Evolutionary conservation across 306 rosid species (phyloP).

Genomic region (Boehmeria nivea): DNA sequence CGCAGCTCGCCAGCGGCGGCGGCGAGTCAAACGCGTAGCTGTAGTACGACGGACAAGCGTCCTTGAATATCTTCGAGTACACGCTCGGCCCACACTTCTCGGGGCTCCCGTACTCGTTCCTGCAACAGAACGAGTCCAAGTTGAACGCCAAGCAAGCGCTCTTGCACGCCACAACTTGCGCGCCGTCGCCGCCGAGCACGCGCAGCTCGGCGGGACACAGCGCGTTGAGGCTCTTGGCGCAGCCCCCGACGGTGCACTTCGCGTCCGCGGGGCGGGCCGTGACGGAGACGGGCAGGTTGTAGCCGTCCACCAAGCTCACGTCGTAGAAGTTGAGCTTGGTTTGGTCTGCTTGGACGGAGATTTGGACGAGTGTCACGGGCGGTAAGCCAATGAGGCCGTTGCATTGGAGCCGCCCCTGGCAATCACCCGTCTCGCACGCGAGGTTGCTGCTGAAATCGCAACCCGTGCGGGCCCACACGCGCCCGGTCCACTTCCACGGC

Average conservation of each 20-base stretch:
- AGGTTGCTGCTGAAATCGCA: slow-evolving; percentile 49
- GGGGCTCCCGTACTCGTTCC: slow-evolving; percentile 56
- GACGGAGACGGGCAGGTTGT: slow-evolving; percentile 57
- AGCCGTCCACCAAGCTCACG: slow-evolving; percentile 83
- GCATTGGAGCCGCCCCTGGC: slow-evolving; percentile 71
- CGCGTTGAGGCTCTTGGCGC: slow-evolving; percentile 47
- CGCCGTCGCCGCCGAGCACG: slow-evolving; percentile 39
- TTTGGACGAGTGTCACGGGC: slow-evolving; percentile 67
- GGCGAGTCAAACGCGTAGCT: slow-evolving; percentile 79
- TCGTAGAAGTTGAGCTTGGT: slow-evolving; percentile 61
- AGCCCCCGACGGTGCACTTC: slow-evolving; percentile 51
- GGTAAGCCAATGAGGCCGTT: slow-evolving; percentile 79
- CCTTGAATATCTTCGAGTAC: slow-evolving; percentile 76
- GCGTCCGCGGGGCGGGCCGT: slow-evolving; percentile 25
- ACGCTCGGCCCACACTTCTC: slow-evolving; percentile 55
- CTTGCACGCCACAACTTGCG: slow-evolving; percentile 64
- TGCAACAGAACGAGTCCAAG: slow-evolving; percentile 62
- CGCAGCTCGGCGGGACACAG: slow-evolving; percentile 57
- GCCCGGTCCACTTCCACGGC: slow-evolving; percentile 83
- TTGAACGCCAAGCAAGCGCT: slow-evolving; percentile 84
- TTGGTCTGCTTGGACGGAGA: slow-evolving; percentile 51
- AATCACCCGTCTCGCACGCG: slow-evolving; percentile 84
- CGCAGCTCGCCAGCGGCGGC: slow-evolving; percentile 56
- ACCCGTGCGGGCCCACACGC: slow-evolving; percentile 86
- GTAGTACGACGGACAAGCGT: slow-evolving; percentile 65